A percentile compares a stretch with the other conserved stretches of the same genome.
These are phyloP conservation scores for Talaromyces piceae DNA, from an alignment of 2,329 filamentous ascomycete species.

Conservation along the genomic window DNA sequence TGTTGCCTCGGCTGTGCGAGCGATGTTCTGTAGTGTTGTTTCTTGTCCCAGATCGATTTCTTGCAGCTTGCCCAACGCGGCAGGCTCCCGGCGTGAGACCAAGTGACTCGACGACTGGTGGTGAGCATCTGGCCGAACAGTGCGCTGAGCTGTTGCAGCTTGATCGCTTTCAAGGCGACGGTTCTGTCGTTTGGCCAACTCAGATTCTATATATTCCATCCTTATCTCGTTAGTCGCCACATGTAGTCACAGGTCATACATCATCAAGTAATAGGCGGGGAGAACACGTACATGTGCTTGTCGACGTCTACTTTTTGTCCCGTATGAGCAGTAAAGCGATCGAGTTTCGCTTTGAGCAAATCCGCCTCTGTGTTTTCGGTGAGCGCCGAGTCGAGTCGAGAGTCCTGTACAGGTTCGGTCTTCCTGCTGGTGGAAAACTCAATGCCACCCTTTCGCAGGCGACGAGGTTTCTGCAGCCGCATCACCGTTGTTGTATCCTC, in stretches of 20 bases:
- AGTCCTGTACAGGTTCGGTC: conserved; percentile 14
- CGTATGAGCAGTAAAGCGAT: conserved; percentile 52
- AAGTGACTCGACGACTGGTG: conserved; percentile 15
- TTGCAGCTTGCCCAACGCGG: conserved; percentile 48
- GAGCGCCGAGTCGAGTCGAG: conserved; percentile 16
- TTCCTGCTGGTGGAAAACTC: conserved; percentile 35
- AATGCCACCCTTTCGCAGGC: conserved; percentile 37
- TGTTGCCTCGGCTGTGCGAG: conserved; percentile 38
- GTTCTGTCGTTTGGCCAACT: conserved; percentile 50
- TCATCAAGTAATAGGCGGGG: not conserved
- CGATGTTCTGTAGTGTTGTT: conserved; percentile 36
- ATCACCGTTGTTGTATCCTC: conserved; percentile 24
- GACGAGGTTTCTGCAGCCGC: conserved; percentile 31
- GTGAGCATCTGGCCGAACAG: conserved; percentile 12
- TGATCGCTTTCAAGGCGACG: conserved; percentile 16
- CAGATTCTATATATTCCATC: conserved; percentile 60
- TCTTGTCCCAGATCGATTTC: conserved; percentile 50
- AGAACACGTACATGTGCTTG: conserved; percentile 54
- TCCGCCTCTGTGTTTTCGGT: conserved; percentile 26
- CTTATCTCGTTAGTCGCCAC: conserved; percentile 52
- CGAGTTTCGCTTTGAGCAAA: conserved; percentile 34
- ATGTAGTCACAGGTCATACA: not conserved
- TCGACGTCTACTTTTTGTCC: conserved; percentile 52
- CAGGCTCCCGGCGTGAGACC: conserved; percentile 38
- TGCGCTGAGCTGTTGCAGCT: conserved; percentile 6